Evolutionary conservation across 805 yeast species (phyloP).

Genomic region (Yamadazyma phyllophila): DNA sequence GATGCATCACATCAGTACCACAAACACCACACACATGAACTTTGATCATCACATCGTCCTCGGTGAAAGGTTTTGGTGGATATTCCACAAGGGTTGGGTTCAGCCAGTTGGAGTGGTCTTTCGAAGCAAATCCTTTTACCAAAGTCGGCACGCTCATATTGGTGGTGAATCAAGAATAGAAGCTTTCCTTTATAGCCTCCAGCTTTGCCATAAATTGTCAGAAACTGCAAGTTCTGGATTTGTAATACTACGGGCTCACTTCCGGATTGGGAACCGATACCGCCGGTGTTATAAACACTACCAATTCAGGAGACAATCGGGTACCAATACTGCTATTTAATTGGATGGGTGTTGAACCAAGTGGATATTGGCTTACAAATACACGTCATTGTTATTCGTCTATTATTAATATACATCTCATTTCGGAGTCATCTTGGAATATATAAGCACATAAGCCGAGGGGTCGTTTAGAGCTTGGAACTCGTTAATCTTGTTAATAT

Average conservation of each 20-base stretch:
- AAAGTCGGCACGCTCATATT: slow-evolving; percentile 5
- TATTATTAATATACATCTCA: slow-evolving; percentile 7
- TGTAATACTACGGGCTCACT: too few relatives aligned
- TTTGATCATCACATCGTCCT: slow-evolving; percentile 15
- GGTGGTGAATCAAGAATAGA: not conserved
- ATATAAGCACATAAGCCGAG: slow-evolving; percentile 85
- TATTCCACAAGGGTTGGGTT: slow-evolving; percentile 6
- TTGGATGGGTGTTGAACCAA: too few relatives aligned
- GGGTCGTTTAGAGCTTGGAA: slow-evolving; percentile 76
- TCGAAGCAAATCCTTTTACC: slow-evolving; percentile 8
- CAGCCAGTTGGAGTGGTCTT: slow-evolving; percentile 7
- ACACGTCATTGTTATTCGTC: not conserved
- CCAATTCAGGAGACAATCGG: too few relatives aligned
- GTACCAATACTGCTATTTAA: too few relatives aligned
- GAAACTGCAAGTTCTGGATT: too few relatives aligned
- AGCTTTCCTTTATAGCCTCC: not conserved
- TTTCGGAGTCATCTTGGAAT: slow-evolving; percentile 60
- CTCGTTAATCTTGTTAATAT: slow-evolving; percentile 70
- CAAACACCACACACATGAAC: slow-evolving; percentile 60
- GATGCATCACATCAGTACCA: slow-evolving; percentile 58
- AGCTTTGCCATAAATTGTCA: too few relatives aligned
- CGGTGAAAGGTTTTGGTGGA: slow-evolving; percentile 8
- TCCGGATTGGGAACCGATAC: too few relatives aligned
- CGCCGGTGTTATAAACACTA: too few relatives aligned
- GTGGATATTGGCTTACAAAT: too few relatives aligned